Evolutionary conservation across 140 eudicot genomes (phyloP).

Genomic region (Ambrosia hybrid): DNA sequence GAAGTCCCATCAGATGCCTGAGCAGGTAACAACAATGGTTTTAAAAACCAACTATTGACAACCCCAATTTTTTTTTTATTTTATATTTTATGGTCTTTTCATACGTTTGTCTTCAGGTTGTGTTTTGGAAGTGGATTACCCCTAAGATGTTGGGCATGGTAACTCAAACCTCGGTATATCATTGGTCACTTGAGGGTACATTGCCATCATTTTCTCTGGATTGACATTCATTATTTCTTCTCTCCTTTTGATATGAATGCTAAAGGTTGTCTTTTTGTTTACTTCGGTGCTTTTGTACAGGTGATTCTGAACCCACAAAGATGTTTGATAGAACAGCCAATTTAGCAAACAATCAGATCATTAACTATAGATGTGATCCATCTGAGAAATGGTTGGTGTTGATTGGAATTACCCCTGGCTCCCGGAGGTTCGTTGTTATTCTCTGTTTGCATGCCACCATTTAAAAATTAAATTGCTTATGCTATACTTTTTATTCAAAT

Average conservation of each 20-base stretch:
- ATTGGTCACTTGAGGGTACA: constrained; percentile 94
- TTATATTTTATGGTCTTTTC: constrained; percentile 1
- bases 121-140: constrained; percentile 96
- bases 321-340: constrained; percentile 97
- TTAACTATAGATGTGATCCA: constrained; percentile 91
- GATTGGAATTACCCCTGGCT: constrained; percentile 97
- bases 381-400: constrained; percentile 97
- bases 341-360: constrained; percentile 84
- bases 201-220: neutral
- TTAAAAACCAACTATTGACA: neutral
- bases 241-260: constrained; percentile 17
- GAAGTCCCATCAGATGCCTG: constrained; percentile 99
- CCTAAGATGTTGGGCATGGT: constrained; percentile 94
- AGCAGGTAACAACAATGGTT: constrained; percentile 58
- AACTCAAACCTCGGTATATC: constrained; percentile 88
- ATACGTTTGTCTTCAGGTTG: constrained; percentile 51
- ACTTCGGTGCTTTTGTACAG: constrained; percentile 33
- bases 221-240: neutral
- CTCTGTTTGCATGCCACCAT: neutral
- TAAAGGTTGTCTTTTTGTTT: constrained; percentile 1
- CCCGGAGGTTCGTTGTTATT: constrained; percentile 71
- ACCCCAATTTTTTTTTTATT: neutral
- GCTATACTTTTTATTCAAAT: constrained; percentile 6
- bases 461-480: constrained; percentile 1
- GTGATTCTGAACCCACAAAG: constrained; percentile 89